Conservation (phyloP, 2,329 filamentous ascomycete genomes). For the Claviceps cyperi region DNA sequence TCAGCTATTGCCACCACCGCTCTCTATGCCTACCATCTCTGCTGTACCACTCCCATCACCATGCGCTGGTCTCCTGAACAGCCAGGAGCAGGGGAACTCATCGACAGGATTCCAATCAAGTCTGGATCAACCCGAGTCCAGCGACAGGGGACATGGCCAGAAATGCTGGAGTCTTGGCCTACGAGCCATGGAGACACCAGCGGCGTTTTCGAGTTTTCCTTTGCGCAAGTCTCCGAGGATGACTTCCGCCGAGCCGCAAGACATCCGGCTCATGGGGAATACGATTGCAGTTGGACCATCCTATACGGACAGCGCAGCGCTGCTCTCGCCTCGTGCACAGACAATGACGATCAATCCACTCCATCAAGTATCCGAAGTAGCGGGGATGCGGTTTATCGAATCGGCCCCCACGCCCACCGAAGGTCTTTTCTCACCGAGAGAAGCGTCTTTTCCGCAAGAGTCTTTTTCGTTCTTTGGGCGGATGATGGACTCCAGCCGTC, state of each 20-base stretch:
- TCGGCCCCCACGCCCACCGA: conserved; percentile 36
- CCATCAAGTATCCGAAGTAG: conserved; percentile 28
- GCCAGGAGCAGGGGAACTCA: not conserved
- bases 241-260: conserved; percentile 3
- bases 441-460: conserved; percentile 38
- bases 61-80: conserved; percentile 4
- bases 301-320: conserved; percentile 32
- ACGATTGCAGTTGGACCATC: conserved; percentile 21
- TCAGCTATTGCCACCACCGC: not conserved
- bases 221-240: conserved; percentile 4
- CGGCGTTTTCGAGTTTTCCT: conserved; percentile 3
- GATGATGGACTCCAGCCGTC: conserved; percentile 29
- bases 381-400: conserved; percentile 38
- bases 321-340: conserved; percentile 58
- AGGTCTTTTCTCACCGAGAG: conserved; percentile 38
- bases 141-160: conserved; percentile 7
- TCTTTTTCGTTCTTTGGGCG: conserved; percentile 37
- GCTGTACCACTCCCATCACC: not conserved
- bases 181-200: conserved; percentile 11
- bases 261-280: conserved; percentile 16
- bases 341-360: conserved; percentile 59
- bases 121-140: conserved; percentile 9
- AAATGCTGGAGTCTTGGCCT: conserved; percentile 23
- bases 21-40: not conserved
- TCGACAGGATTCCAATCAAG: conserved; percentile 24